Evolutionary conservation across 2,329 filamentous ascomycete genomes (phyloP), one percentile per base, ranked within the genome.

Genomic region (Verticillium klebahnii): DNA sequence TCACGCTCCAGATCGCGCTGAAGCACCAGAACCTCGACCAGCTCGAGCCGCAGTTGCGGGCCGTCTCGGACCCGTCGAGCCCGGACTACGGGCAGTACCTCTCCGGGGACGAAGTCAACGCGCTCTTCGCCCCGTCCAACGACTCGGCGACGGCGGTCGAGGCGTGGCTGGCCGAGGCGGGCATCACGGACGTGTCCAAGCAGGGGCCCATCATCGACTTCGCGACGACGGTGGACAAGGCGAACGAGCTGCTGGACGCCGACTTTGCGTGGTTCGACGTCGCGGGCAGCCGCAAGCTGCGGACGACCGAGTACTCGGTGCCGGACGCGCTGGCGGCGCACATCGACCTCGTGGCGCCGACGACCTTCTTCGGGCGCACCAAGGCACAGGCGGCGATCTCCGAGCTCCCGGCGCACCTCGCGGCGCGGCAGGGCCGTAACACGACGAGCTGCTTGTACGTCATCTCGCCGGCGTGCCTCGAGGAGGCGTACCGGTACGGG

Each of bases 391-490:
- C 14, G 31, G n/a, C 58, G 54, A 34, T 17, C 5, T 54, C 6
- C 62, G 54, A 56, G 11, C 45, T n/a, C 57, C 14, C 14, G 56
- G 52, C 50, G 52, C 59, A 11, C 17, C 60, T 56, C 56, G 55
- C 59, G 37, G 31, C n/a, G 55, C 58, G 36, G 9, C 62, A 66
- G 3, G 65, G 67, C 1, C 36, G 57, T 29, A 63, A 71, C 54
- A 56, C 54, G 54, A 31, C 54, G 29, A 34, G 12, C 31, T 73
- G 74, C 59, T 65, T 71, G 36, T 71, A 64, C 2, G 63, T 69
- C 3, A 74, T 84, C 62, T 78, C 77, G n/a, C 81, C 81, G 3
- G 64, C 72, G 4, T 85, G 82, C 64, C 63, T 83, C 60, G 78
- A 79, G 67, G 66, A 76, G 64, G 71, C 82, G 39, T 85, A 85